Evolutionary conservation across 2,329 filamentous ascomycete genomes (phyloP), one percentile per base, ranked within the genome.

Genomic region (Cladosporium sp.): DNA sequence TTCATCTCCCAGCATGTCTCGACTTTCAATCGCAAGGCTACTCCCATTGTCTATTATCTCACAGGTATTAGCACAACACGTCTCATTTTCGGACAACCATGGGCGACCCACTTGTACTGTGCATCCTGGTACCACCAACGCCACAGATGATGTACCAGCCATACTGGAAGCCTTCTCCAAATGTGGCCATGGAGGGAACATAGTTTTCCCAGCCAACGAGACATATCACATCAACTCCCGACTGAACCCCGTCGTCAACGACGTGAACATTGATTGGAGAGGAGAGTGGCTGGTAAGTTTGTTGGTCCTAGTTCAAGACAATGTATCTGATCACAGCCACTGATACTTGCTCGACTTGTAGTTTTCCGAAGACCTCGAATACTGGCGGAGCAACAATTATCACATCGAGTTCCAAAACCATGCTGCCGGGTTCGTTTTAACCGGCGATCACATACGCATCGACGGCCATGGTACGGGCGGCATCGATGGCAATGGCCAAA

Each of bases 391-490:
- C 8, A 82, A 85, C 66, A 80, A 81, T 0, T 86, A 85, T 67
- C 81, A 78, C 8, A 78, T 86, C 36, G 74, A 76, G 4, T 86
- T 86, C 68, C 84, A 86, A 69, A 86, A 86, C 69, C 85, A 86
- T 68, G 74, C 74, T n/a, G 84, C 84, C 0, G 80, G 81, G 18
- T 84, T 86, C 66, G 69, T 86, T 21, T 75, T 86, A 53, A 81
- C 79, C 0, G 84, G 84, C 8, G 76, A 80, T 23, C 72, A 79
- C 21, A 86, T 86, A 65, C 76, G 72, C 18, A 85, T 86, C 68
- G 75, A 85, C 68, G 84, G 84, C 13, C 77, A 82, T 65, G 78
- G 78, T 0, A 85, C 81, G 0, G 83, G 84, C n/a, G 81, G 82
- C 2, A 85, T 86, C 58, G 72, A 84, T 64, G 84, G 84, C 6